phyloP scores from a whole-genome alignment of 2,329 filamentous ascomycete genomes.

The Neurospora sp. region DNA sequence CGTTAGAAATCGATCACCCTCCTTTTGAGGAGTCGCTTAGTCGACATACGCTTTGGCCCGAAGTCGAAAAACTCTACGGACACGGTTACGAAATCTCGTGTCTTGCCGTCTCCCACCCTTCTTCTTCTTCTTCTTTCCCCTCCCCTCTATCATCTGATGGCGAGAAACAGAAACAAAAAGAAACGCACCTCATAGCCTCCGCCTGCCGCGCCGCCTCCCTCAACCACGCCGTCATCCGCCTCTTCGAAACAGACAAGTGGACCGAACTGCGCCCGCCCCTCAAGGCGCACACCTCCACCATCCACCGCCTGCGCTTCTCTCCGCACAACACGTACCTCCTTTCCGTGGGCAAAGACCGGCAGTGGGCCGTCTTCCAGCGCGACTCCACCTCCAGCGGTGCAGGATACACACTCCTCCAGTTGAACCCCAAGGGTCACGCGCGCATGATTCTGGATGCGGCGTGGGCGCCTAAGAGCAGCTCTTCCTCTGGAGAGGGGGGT shows the following conservation, averaged over 20 bases:
- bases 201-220: conserved; percentile 87
- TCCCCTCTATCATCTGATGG: background rate
- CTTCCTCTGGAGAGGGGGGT: conserved; percentile 10
- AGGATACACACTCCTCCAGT: conserved; percentile 48
- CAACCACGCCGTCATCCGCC: conserved; percentile 86
- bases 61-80: conserved; percentile 92
- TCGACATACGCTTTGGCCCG: conserved; percentile 88
- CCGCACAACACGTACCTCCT: conserved; percentile 63
- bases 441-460: conserved; percentile 86
- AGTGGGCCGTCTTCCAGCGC: conserved; percentile 75
- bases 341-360: conserved; percentile 82
- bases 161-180: conserved; percentile 17
- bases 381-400: conserved; percentile 11
- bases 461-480: conserved; percentile 54
- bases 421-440: conserved; percentile 76
- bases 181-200: conserved; percentile 71
- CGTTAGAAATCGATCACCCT: conserved; percentile 59
- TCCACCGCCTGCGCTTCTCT: conserved; percentile 75
- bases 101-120: conserved; percentile 58
- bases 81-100: conserved; percentile 96
- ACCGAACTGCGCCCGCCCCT: conserved; percentile 77
- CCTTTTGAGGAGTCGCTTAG: conserved; percentile 85
- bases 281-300: conserved; percentile 76
- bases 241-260: conserved; percentile 85
- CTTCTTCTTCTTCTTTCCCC: background rate